Conservation (phyloP, 331 rosid species). For the Cydonia oblonga region DNA sequence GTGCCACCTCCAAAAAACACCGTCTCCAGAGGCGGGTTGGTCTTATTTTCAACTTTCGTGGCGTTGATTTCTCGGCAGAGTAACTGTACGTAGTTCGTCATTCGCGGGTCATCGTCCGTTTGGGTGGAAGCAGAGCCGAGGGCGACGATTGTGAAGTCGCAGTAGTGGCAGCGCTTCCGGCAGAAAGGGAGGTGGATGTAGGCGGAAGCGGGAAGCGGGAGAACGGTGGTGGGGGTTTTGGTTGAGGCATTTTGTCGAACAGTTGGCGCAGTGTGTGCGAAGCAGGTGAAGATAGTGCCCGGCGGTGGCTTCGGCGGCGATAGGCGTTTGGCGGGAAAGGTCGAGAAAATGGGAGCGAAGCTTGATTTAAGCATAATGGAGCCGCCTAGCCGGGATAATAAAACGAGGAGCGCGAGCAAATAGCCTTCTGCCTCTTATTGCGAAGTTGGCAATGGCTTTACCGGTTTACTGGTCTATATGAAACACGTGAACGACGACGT, state of each 20-base stretch:
- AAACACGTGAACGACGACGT: background rate
- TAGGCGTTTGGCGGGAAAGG: constrained; percentile 28
- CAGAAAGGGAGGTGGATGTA: constrained; percentile 88
- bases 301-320: constrained; percentile 1
- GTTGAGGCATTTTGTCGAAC: constrained; percentile 56
- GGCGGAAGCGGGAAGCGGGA: constrained; percentile 43
- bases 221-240: background rate
- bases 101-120: constrained; percentile 50
- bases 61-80: constrained; percentile 69
- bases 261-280: constrained; percentile 21
- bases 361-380: constrained; percentile 39
- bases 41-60: constrained; percentile 13
- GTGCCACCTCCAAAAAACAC: constrained; percentile 80
- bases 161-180: constrained; percentile 80
- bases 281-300: background rate
- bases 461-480: background rate
- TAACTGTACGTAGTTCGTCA: constrained; percentile 38
- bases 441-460: background rate
- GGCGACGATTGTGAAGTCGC: constrained; percentile 76
- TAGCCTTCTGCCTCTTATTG: background rate
- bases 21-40: constrained; percentile 45
- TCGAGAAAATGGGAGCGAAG: constrained; percentile 38
- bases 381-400: background rate
- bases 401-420: background rate
- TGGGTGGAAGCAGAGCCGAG: constrained; percentile 52